Base-by-base conservation (phyloP, 2,329 filamentous ascomycete species). In the Ceratocystis papillata region DNA sequence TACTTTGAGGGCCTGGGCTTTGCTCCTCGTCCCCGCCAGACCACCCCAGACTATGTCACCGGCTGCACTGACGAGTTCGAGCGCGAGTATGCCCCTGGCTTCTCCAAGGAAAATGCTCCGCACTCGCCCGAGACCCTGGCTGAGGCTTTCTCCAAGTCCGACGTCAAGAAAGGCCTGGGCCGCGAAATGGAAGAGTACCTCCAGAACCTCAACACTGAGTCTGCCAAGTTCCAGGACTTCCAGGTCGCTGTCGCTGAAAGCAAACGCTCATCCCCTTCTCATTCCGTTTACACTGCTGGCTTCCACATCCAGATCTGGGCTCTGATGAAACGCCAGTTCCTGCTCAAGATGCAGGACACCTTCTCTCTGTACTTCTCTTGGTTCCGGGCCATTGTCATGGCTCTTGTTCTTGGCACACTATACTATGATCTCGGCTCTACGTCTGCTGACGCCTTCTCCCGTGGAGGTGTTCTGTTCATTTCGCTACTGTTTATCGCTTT, bases 401-500 rank as follows among this genome's bases (percentile, higher is more conserved):
- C 87, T 15, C 86, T 95, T 67, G 83, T 95, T 28, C 79, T 90
- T 59, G 90, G 90, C 70, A 91, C 89, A 0, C 84, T 94, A 3
- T 96, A 87, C 79, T 80, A 90, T 67, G 79, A 90, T 45, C 81
- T 90, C 44, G 84, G 84, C 0, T 75, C 83, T 63, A 85, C 80
- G 0, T 85, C 83, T 0, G 83, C 83, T 41, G 89, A 86, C 48
- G 88, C 89, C 2, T 95, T 94, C 75, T 88, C 86, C 70, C 85
- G 90, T 73, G 89, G 89, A 69, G 90, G 89, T 77, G 82, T 93
- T 1, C 78, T 95, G 63, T 95, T 95, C 76, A 84, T 91, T 65
- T 79, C 87, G 25, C 81, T 95, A 1, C 77, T 95, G 3, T 93
- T 93, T 80, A 93, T 93, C 73, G 87, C 88, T n/a, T 93, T 95